Base-by-base conservation (phyloP, 805 yeast genomes). In the Candida ascalaphidarum region DNA sequence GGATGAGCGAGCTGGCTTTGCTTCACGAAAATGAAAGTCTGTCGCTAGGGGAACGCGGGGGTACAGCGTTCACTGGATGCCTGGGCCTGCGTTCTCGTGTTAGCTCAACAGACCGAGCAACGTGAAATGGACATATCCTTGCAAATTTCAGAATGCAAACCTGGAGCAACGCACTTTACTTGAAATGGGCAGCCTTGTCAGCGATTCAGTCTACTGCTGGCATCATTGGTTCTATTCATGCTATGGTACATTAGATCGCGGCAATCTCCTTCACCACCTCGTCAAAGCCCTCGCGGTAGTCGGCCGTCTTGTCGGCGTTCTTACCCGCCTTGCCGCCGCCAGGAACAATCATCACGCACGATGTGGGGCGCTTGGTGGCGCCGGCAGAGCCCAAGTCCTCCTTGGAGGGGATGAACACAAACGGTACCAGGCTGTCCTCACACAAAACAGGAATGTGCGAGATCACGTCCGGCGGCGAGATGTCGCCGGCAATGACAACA, bases 311-410 rank as follows among this genome's bases (percentile, higher is more conserved):
- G 43, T 61, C 67, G 39, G 85, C 74, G 44, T 75, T 79, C 58
- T 79, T 81, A 66, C 77, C 81, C 50, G 82, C 72, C 58, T 76
- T 74, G 35, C 88, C 86, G 32, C 95, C 94, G 33, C 95, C 95
- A 46, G 99, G 98, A 31, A 88, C 92, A 45, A 92, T 74, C 85
- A 92, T 84, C 17, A 92, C 95, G 57, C 95, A 88, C 21, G 96
- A 85, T 21, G 99, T 92, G 44, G 98, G 97, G 71, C 99, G 81
- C 70, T 92, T 92, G 33, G 98, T 92, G 37, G 96, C 95, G 52
- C 97, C 97, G 15, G 99, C 98, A 39, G 95, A 82, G 20, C 99
- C 99, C 42, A 92, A 73, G 54, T 92, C 97, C 66, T 92, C 96
- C 64, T 92, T 92, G 28, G 96, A 86, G 48, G 98, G 98, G 38